Base-by-base conservation (phyloP, 352 stramenopile species). In the Pythium aristosporum region DNA sequence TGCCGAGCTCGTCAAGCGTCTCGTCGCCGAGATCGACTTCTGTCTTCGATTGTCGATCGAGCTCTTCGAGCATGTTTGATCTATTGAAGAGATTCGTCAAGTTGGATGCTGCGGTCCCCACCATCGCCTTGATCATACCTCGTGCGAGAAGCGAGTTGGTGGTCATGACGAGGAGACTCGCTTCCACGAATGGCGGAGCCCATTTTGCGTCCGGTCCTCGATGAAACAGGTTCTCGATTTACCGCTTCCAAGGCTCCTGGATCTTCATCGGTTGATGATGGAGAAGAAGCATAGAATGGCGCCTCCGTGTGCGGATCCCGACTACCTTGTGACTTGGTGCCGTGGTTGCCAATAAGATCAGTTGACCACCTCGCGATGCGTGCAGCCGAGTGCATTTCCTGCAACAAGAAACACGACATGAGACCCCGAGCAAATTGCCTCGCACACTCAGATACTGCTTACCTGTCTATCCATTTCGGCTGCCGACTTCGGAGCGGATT, bases 251-350 rank as follows among this genome's bases (percentile, higher is more conserved):
- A 15, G 4, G 8, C 9, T 3, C 7, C 11, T 28, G 15, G 23
- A 37, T 47, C 50, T 32, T 57, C 50, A 6, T 46, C 52, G 18
- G 34, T 50, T 39, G 52, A 59, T 46, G 52, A 25, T 3, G 37
- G 11, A 7, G 52, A 41, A n/a, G 52, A 46, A 3, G 52, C 52
- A 41, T 59, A 59, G 47, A 59, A 59, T 50, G 52, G 52, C 4
- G 20, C 20, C 16, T 47, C 34, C 2, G 7, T 25, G 2, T 16
- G 30, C 9, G 50, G 32, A 9, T 37, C n/a, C 5, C 12, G 32
- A n/a, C 10, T 2, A n/a, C 3, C 13, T 18, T 28, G 20, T n/a
- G 23, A 41, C 5, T 37, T 1, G 37, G 0, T 2, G 28, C 49
- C 23, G 23, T 46, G 39, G 12, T 46, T 15, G 39, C 12, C 39